These are phyloP conservation scores for Fusarium sp. DNA, from an alignment of 2,329 filamentous ascomycete genomes.

Conservation along the genomic window DNA sequence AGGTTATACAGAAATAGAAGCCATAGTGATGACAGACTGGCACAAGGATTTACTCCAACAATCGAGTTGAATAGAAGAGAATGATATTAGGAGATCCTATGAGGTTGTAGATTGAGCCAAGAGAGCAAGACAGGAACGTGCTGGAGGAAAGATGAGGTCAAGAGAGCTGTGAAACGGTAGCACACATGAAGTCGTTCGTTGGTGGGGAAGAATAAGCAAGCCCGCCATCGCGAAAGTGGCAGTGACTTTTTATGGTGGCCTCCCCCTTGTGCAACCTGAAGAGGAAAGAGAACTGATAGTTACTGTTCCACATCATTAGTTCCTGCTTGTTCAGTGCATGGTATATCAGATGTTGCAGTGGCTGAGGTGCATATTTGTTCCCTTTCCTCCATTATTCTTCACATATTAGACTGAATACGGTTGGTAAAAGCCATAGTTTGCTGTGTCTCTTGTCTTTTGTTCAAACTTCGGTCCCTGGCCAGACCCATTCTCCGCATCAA, in stretches of 20 bases:
- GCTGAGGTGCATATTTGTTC: neutral
- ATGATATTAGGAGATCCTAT: no score
- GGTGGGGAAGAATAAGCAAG: conserved; percentile 22
- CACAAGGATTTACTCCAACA: neutral
- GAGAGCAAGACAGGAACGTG: neutral
- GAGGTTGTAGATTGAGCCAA: neutral
- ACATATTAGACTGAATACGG: neutral
- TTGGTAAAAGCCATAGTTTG: neutral
- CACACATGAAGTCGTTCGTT: conserved; percentile 3
- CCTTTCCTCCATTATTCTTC: neutral
- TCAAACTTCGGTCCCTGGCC: conserved; percentile 5
- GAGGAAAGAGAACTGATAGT: neutral
- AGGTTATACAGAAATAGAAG: conserved; percentile 22
- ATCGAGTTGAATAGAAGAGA: neutral
- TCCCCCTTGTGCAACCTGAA: conserved; percentile 1
- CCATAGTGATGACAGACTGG: conserved; percentile 14
- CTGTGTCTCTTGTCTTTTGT: neutral
- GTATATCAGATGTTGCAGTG: neutral
- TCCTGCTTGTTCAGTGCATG: neutral
- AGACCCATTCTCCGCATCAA: conserved; percentile 2
- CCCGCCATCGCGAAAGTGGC: conserved; percentile 24
- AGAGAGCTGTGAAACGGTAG: conserved; percentile 6
- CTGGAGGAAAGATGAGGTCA: neutral
- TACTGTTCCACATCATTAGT: neutral
- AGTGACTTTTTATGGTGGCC: conserved; percentile 21